A percentile compares a stretch with the other conserved stretches of the same genome.
phyloP scores from a whole-genome alignment of 2,329 filamentous ascomycete species.

The Fusarium neocosmosporiellum region DNA sequence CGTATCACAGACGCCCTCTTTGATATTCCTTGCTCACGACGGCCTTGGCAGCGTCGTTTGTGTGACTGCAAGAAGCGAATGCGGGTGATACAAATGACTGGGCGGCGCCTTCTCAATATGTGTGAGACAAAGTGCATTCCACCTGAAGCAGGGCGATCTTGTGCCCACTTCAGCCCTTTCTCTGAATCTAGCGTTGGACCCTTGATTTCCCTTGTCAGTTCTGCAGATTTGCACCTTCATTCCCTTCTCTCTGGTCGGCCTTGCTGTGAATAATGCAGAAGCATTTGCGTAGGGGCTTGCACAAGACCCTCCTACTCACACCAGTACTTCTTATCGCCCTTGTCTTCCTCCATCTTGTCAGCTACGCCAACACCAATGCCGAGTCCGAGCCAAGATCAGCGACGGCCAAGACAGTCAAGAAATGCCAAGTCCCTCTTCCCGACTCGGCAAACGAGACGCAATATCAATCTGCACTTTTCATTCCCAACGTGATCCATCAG shows the following conservation, averaged over 20 bases:
- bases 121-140: background rate
- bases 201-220: background rate
- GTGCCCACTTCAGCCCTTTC: background rate
- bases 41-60: background rate
- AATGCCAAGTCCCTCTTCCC: background rate
- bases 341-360: background rate
- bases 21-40: background rate
- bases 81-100: background rate
- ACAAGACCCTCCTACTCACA: background rate
- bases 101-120: background rate
- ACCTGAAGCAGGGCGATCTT: background rate
- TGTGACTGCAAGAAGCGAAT: background rate
- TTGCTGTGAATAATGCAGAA: background rate
- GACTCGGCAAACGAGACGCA: background rate
- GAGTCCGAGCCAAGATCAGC: background rate
- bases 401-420: background rate
- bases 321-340: background rate
- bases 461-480: background rate
- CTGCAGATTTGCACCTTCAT: background rate
- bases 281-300: background rate
- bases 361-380: background rate
- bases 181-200: background rate
- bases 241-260: background rate
- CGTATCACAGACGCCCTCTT: background rate
- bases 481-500: constrained; percentile 6